Evolutionary conservation across 805 yeast species (phyloP).

Genomic region (Ogataea polymorpha): DNA sequence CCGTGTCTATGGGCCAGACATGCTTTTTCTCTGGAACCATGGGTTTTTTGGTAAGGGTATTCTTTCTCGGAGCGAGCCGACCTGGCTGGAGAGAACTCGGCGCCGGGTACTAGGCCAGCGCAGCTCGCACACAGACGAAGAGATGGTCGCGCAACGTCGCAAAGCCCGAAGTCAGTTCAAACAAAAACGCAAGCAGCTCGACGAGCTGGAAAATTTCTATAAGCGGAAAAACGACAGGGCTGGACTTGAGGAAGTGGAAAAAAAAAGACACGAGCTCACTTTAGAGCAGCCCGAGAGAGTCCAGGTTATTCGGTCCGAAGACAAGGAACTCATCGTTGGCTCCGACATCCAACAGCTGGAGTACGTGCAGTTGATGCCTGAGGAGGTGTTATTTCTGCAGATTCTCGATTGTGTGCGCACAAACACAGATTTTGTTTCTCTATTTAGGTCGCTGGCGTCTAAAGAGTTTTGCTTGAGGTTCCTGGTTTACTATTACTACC

Average conservation of each 20-base stretch:
- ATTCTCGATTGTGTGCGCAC: slow-evolving; percentile 32
- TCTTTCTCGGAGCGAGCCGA: slow-evolving; percentile 86
- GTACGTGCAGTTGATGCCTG: slow-evolving; percentile 66
- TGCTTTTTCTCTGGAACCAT: slow-evolving; percentile 65
- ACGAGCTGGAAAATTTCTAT: slow-evolving; percentile 40
- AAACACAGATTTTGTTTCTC: not conserved
- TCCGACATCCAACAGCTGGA: slow-evolving; percentile 35
- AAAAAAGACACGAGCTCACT: slow-evolving; percentile 31
- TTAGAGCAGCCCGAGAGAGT: slow-evolving; percentile 13
- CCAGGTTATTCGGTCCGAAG: slow-evolving; percentile 34
- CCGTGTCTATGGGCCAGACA: slow-evolving; percentile 43
- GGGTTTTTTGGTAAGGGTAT: slow-evolving; percentile 96
- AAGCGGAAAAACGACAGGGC: slow-evolving; percentile 21
- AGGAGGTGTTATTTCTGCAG: slow-evolving; percentile 72
- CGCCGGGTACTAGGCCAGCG: slow-evolving; percentile 41
- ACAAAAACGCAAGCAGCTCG: slow-evolving; percentile 58
- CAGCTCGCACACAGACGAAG: slow-evolving; percentile 56
- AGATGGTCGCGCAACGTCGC: slow-evolving; percentile 70
- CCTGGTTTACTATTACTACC: slow-evolving; percentile 78
- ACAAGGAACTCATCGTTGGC: slow-evolving; percentile 32
- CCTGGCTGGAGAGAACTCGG: slow-evolving; percentile 73
- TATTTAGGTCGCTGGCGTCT: not conserved
- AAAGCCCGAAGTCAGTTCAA: slow-evolving; percentile 72
- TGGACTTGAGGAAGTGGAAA: slow-evolving; percentile 36
- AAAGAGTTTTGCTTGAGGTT: slow-evolving; percentile 37